These are phyloP conservation scores for Mortierella sp. DNA, from an alignment of 371 early-diverging fungal species.

Conservation along the genomic window DNA sequence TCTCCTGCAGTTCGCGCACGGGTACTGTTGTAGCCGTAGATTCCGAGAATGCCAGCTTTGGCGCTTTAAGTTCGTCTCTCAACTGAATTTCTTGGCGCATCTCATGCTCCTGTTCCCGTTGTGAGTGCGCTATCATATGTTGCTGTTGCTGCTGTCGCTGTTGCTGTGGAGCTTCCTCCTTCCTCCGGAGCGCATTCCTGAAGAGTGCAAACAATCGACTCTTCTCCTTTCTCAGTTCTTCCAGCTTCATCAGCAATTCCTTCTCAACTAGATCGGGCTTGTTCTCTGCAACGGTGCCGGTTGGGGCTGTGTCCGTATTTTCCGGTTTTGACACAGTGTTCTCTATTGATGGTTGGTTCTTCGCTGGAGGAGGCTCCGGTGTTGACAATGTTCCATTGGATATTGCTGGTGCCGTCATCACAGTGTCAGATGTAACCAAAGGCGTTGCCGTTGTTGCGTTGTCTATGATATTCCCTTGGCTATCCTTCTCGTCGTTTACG, in stretches of 20 bases:
- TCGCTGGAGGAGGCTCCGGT: neutral
- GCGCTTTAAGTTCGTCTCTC: neutral
- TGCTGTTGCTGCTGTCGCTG: neutral
- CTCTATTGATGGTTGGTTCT: neutral
- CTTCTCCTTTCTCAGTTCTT: conserved; percentile 46
- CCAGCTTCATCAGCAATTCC: conserved; percentile 31
- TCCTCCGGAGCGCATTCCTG: conserved; percentile 19
- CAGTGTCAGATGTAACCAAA: neutral
- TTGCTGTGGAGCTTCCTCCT: conserved; percentile 7
- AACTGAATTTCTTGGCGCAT: neutral
- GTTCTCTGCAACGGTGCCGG: neutral
- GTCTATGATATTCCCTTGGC: too few relatives aligned
- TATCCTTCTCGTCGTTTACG: too few relatives aligned
- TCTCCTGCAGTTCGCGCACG: too few relatives aligned
- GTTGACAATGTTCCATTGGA: neutral
- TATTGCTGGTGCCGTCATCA: neutral
- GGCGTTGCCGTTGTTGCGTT: too few relatives aligned
- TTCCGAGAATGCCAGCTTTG: neutral
- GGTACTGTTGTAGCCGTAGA: neutral
- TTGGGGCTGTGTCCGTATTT: neutral
- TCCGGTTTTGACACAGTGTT: neutral
- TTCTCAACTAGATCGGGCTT: conserved; percentile 27
- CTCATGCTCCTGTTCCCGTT: neutral
- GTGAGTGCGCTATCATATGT: neutral
- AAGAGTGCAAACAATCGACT: conserved; percentile 50